Percentiles rank a stretch among this genome's conserved stretches.
These are phyloP conservation scores for Geopyxis carbonaria DNA, from an alignment of 495 filamentous ascomycete species.

Conservation along the genomic window DNA sequence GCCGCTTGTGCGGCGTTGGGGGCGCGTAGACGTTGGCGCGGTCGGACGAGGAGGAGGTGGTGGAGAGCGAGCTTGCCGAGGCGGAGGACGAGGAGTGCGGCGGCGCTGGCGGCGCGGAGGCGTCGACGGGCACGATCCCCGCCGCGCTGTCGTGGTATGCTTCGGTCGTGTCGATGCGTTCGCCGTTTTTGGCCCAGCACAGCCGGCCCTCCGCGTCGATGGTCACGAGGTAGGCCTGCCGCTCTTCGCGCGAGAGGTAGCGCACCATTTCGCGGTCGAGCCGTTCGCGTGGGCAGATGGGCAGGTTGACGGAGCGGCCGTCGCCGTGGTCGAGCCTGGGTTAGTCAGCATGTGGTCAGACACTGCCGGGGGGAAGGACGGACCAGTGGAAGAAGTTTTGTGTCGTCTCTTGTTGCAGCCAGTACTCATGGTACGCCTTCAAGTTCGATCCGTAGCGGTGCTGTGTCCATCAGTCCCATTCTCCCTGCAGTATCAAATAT, in stretches of 20 bases:
- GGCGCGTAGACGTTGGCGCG: background rate
- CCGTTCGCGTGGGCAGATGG: constrained; percentile 43
- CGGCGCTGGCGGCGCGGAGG: background rate
- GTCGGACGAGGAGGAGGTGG: constrained; percentile 15
- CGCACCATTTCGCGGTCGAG: constrained; percentile 54
- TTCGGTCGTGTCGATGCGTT: constrained; percentile 55
- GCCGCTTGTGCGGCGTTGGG: constrained; percentile 28
- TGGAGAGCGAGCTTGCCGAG: constrained; percentile 11
- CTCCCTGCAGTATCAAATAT: too few relatives aligned
- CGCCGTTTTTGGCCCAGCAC: constrained; percentile 65
- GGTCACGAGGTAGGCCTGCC: constrained; percentile 52
- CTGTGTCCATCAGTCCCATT: constrained; percentile 35
- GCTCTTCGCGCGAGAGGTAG: constrained; percentile 56
- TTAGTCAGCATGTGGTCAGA: background rate
- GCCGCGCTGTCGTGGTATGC: constrained; percentile 50
- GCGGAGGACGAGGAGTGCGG: constrained; percentile 5
- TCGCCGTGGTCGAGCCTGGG: constrained; percentile 56
- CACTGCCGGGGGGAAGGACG: background rate
- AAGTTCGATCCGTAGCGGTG: constrained; percentile 79
- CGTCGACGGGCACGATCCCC: constrained; percentile 7
- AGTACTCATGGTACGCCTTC: constrained; percentile 64
- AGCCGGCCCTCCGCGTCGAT: constrained; percentile 49
- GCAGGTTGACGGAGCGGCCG: constrained; percentile 41
- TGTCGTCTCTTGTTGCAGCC: constrained; percentile 56
- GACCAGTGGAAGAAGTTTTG: constrained; percentile 90